A percentile compares a stretch with the other conserved stretches of the same genome.
Evolutionary conservation across 306 rosid species (phyloP).

Genomic region (Acacia melanoxylon): DNA sequence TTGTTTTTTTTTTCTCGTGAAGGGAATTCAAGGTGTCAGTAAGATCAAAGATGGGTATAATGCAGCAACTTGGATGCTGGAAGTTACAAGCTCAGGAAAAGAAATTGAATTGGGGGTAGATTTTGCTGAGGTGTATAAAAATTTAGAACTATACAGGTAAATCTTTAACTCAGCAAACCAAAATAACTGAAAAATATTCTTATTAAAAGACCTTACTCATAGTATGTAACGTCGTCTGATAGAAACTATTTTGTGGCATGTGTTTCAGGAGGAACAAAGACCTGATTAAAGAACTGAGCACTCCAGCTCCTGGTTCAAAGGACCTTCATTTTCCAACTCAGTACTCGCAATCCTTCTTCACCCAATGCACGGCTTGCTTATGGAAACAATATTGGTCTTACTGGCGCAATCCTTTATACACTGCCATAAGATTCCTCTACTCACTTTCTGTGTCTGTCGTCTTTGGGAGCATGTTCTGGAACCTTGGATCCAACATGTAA

Average conservation of each 20-base stretch:
- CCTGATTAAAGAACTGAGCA: slow-evolving; percentile 48
- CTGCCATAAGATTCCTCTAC: slow-evolving; percentile 45
- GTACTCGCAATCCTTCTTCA: slow-evolving; percentile 46
- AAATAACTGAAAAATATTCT: neutral
- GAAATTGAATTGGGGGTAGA: slow-evolving; percentile 44
- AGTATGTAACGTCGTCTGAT: slow-evolving; percentile 2
- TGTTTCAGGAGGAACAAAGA: slow-evolving; percentile 56
- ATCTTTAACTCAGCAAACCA: neutral
- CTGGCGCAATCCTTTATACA: slow-evolving; percentile 60
- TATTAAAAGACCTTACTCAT: neutral
- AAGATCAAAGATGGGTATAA: slow-evolving; percentile 52
- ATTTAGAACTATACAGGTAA: slow-evolving; percentile 51
- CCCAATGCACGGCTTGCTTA: slow-evolving; percentile 61
- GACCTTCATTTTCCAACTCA: slow-evolving; percentile 49
- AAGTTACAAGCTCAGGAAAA: slow-evolving; percentile 41
- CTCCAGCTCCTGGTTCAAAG: slow-evolving; percentile 47
- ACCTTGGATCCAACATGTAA: slow-evolving; percentile 67
- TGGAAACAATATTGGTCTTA: slow-evolving; percentile 71
- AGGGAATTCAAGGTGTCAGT: slow-evolving; percentile 47
- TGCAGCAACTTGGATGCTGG: slow-evolving; percentile 62
- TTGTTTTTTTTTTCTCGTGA: slow-evolving; percentile 22
- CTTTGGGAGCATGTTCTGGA: slow-evolving; percentile 68
- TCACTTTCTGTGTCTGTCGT: slow-evolving; percentile 35
- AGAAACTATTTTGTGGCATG: slow-evolving; percentile 9
- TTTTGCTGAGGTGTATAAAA: slow-evolving; percentile 44